A percentile compares a stretch with the other conserved stretches of the same genome.
These are phyloP conservation scores for Microsporum ferrugineum DNA, from an alignment of 2,329 filamentous ascomycete species.

Conservation along the genomic window DNA sequence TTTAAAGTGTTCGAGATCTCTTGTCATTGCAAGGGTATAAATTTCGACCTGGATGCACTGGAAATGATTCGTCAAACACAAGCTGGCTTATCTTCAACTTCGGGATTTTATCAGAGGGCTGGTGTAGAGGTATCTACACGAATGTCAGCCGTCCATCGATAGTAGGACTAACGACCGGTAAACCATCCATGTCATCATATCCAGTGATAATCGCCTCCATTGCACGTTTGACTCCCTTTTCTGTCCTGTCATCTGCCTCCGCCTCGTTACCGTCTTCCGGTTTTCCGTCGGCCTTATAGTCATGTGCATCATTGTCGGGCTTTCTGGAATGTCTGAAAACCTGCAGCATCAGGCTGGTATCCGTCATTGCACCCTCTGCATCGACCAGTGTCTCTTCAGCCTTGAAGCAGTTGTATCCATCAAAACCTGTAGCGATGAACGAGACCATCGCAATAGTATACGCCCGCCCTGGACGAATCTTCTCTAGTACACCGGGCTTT, in stretches of 20 bases:
- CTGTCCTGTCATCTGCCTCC: background rate
- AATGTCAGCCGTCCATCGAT: background rate
- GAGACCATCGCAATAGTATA: background rate
- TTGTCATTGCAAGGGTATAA: background rate
- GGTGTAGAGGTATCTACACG: background rate
- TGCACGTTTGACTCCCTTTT: background rate
- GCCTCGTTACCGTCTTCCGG: background rate
- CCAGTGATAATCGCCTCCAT: background rate
- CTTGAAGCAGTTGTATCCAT: background rate
- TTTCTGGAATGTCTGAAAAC: background rate
- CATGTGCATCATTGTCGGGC: background rate
- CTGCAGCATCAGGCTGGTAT: background rate
- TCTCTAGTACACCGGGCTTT: background rate
- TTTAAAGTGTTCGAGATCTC: background rate
- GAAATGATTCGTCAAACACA: background rate
- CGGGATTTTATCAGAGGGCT: background rate
- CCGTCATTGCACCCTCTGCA: constrained; percentile 3
- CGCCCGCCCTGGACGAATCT: background rate
- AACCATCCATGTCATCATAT: background rate
- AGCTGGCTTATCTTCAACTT: background rate
- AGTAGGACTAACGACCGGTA: background rate
- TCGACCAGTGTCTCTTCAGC: background rate
- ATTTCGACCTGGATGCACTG: background rate
- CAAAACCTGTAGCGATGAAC: background rate
- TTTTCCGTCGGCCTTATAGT: background rate